phyloP scores from a whole-genome alignment of 768 basidiomycete genomes.

The Austroboletus eburneus region DNA sequence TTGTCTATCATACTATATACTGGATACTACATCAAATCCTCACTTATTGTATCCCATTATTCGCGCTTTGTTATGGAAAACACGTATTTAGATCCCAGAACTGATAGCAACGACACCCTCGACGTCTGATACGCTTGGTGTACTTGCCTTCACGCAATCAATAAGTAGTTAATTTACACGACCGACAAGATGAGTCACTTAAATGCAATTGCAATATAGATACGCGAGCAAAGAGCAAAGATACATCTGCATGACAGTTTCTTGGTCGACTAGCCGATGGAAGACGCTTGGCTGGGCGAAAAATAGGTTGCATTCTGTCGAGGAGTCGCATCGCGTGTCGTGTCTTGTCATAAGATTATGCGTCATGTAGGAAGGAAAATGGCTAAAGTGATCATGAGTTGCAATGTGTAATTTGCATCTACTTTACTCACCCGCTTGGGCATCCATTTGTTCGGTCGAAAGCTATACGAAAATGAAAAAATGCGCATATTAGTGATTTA shows the following conservation, averaged over 20 bases:
- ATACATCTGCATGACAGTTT: constrained; percentile 21
- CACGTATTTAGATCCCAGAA: constrained; percentile 6
- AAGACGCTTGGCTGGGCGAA: constrained; percentile 8
- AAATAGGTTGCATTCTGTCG: constrained; percentile 6
- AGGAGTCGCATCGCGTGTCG: not conserved
- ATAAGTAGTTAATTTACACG: constrained; percentile 29
- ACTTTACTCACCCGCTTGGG: constrained; percentile 61
- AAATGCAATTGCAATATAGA: constrained; percentile 29
- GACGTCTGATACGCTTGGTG: not conserved
- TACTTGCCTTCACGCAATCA: not conserved
- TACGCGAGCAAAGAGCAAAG: constrained; percentile 25
- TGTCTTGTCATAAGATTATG: constrained; percentile 1
- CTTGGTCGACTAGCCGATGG: constrained; percentile 13
- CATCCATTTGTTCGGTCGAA: constrained; percentile 41
- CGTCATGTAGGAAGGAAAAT: constrained; percentile 58
- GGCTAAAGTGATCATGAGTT: constrained; percentile 34
- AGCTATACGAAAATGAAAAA: constrained; percentile 26
- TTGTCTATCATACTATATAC: constrained; percentile 10
- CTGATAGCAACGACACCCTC: constrained; percentile 1
- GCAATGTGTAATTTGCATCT: not conserved
- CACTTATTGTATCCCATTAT: constrained; percentile 27
- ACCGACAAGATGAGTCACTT: constrained; percentile 17
- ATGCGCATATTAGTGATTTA: not conserved
- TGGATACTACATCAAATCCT: constrained; percentile 9
- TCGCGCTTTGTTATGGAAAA: constrained; percentile 5